Evolutionary conservation across 2,329 filamentous ascomycete genomes (phyloP).

Genomic region (Penicillium sp.): DNA sequence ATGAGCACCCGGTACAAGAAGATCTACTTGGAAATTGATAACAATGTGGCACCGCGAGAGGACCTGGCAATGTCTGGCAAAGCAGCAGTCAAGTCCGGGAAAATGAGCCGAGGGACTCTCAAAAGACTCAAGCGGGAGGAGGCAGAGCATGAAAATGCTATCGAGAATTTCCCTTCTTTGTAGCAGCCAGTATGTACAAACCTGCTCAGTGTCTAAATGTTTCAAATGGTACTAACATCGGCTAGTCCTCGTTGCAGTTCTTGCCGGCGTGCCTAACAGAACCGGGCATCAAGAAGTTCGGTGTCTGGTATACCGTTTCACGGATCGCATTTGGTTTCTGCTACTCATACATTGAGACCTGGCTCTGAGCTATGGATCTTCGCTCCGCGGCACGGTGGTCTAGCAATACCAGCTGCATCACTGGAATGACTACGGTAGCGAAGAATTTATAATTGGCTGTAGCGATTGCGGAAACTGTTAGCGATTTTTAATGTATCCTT

Average conservation of each 20-base stretch:
- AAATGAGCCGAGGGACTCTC: slow-evolving; percentile 39
- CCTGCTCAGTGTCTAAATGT: neutral
- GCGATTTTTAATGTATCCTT: neutral
- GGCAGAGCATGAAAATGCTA: slow-evolving; percentile 35
- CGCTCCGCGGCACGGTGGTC: slow-evolving; percentile 44
- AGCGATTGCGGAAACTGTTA: neutral
- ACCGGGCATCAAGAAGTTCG: slow-evolving; percentile 31
- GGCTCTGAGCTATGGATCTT: slow-evolving; percentile 33
- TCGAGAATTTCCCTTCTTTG: slow-evolving; percentile 44
- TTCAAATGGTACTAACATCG: neutral
- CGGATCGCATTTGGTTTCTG: slow-evolving; percentile 36
- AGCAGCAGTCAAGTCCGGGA: slow-evolving; percentile 38
- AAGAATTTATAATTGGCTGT: slow-evolving; percentile 28
- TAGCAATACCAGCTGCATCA: slow-evolving; percentile 43
- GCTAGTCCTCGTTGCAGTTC: slow-evolving; percentile 37
- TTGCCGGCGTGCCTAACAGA: slow-evolving; percentile 37
- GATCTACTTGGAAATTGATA: slow-evolving; percentile 36
- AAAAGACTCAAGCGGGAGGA: slow-evolving; percentile 41
- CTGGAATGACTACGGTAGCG: slow-evolving; percentile 39
- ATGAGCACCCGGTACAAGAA: slow-evolving; percentile 42
- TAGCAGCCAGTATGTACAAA: slow-evolving; percentile 33
- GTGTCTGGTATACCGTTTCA: slow-evolving; percentile 40
- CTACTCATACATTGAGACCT: slow-evolving; percentile 39
- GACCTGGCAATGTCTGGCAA: slow-evolving; percentile 42
- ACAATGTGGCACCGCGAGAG: slow-evolving; percentile 43